Conservation (phyloP, 2,329 filamentous ascomycete species). For the Colletotrichum echinochloae region DNA sequence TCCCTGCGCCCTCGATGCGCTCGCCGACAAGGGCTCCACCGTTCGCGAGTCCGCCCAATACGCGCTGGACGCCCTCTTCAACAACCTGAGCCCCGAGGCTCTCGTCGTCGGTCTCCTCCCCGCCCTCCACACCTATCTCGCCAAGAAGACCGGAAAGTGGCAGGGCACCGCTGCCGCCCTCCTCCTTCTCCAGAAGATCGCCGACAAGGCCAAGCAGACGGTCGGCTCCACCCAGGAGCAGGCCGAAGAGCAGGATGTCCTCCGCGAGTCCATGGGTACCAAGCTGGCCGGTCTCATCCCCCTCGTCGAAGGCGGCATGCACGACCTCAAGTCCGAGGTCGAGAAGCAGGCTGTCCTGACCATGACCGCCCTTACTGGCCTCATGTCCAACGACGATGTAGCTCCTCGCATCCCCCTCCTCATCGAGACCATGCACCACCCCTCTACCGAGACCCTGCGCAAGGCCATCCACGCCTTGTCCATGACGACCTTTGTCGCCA, state of each 20-base stretch:
- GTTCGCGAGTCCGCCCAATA: conserved; percentile 95
- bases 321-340: conserved; percentile 91
- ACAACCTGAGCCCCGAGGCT: conserved; percentile 82
- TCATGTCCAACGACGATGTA: conserved; percentile 97
- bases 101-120: conserved; percentile 87
- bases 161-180: conserved; percentile 92
- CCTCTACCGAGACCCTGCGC: conserved; percentile 86
- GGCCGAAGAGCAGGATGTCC: conserved; percentile 86
- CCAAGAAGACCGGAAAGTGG: conserved; percentile 93
- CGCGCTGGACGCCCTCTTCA: conserved; percentile 89
- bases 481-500: conserved; percentile 97
- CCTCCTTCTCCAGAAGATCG: conserved; percentile 90
- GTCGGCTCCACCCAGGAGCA: conserved; percentile 84
- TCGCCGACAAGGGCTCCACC: conserved; percentile 89
- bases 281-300: conserved; percentile 90
- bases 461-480: conserved; percentile 97
- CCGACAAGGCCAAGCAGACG: conserved; percentile 90
- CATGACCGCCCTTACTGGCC: conserved; percentile 89
- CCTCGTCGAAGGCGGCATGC: conserved; percentile 92
- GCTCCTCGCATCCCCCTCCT: conserved; percentile 90
- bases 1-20: conserved; percentile 79
- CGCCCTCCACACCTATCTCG: conserved; percentile 78
- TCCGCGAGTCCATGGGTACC: conserved; percentile 91
- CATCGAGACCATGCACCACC: conserved; percentile 95
- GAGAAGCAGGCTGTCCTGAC: conserved; percentile 91